phyloP scores from a whole-genome alignment of 345 rosid genomes.

The Alliaria petiolata region DNA sequence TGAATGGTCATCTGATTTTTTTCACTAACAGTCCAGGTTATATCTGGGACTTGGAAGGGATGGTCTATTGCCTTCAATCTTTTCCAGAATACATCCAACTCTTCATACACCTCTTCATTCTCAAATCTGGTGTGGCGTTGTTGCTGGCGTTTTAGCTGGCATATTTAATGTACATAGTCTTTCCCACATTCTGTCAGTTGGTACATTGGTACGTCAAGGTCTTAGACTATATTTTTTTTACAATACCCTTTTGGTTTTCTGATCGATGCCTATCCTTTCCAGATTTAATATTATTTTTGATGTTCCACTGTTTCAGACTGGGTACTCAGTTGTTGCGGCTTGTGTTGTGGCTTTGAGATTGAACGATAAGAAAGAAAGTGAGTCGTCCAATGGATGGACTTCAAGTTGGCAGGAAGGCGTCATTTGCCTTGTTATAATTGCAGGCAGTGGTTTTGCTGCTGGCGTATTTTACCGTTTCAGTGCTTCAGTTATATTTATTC shows the following conservation, averaged over 20 bases:
- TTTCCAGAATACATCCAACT: constrained; percentile 78
- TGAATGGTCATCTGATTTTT: constrained; percentile 27
- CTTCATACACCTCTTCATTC: constrained; percentile 85
- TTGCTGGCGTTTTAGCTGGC: constrained; percentile 77
- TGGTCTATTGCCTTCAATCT: constrained; percentile 84
- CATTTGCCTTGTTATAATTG: constrained; percentile 59
- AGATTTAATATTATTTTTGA: not conserved
- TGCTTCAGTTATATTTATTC: constrained; percentile 48
- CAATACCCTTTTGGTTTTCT: constrained; percentile 2
- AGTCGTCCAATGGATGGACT: constrained; percentile 45
- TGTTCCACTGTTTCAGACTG: constrained; percentile 59
- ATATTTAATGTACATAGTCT: constrained; percentile 73
- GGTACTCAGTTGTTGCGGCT: constrained; percentile 97
- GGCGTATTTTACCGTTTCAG: constrained; percentile 62
- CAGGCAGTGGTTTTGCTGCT: constrained; percentile 69
- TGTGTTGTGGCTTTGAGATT: constrained; percentile 78
- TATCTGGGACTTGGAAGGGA: constrained; percentile 96
- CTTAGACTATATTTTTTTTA: not conserved
- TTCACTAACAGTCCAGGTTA: constrained; percentile 67
- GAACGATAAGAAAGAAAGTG: constrained; percentile 55
- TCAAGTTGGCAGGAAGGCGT: constrained; percentile 79
- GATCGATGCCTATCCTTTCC: not conserved
- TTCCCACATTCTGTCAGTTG: constrained; percentile 94
- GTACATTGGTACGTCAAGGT: constrained; percentile 68
- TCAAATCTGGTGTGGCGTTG: constrained; percentile 91